Evolutionary conservation across 1,284 basidiomycete genomes (phyloP).

Genomic region (Malassezia restricta): DNA sequence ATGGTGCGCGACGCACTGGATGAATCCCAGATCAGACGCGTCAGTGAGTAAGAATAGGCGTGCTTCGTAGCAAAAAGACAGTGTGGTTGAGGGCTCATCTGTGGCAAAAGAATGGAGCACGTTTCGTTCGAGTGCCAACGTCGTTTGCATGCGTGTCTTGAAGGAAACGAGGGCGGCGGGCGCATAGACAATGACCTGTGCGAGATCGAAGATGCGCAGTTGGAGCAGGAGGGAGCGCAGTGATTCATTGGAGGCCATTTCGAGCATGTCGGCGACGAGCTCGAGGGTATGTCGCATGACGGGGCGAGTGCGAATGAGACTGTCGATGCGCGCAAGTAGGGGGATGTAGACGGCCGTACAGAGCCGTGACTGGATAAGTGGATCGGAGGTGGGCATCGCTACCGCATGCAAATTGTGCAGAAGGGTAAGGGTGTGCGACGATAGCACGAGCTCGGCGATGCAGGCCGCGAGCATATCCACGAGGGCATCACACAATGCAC

Average conservation of each 20-base stretch:
- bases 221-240: slow-evolving; percentile 2
- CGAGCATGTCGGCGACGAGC: not conserved
- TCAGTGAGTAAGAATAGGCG: not conserved
- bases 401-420: slow-evolving; percentile 3
- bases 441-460: slow-evolving; percentile 18
- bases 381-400: slow-evolving; percentile 14
- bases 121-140: slow-evolving; percentile 9
- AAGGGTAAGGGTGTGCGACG: slow-evolving; percentile 19
- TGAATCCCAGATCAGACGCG: slow-evolving; percentile 19
- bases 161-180: not conserved
- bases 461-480: slow-evolving; percentile 21
- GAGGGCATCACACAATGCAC: slow-evolving; percentile 1
- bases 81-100: not conserved
- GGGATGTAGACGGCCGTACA: slow-evolving; percentile 5
- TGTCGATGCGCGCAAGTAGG: slow-evolving; percentile 1
- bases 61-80: not conserved
- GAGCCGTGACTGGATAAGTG: slow-evolving; percentile 10
- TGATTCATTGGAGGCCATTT: slow-evolving; percentile 14
- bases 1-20: slow-evolving; percentile 28
- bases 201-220: slow-evolving; percentile 1
- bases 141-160: not conserved
- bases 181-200: not conserved
- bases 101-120: slow-evolving; percentile 5
- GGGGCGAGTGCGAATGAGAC: not conserved
- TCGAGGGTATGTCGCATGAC: not conserved